phyloP scores from a whole-genome alignment of 495 filamentous ascomycete genomes.

The Diplogelasinospora grovesii region DNA sequence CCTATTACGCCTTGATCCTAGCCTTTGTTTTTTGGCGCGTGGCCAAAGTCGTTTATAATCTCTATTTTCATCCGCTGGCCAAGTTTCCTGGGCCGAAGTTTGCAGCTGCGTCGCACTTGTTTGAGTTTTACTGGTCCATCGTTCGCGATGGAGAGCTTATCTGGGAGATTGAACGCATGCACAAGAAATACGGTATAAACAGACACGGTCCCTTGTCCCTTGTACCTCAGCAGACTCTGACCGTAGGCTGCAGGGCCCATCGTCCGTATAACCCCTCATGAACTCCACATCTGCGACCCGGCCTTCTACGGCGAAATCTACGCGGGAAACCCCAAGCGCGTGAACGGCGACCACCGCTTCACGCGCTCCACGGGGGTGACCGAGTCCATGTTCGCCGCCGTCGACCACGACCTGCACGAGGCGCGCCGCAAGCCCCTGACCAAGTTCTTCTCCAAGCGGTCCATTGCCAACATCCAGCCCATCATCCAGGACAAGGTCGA shows the following conservation, averaged over 20 bases:
- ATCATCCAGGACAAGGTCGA: slow-evolving; percentile 29
- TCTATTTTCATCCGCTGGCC: slow-evolving; percentile 25
- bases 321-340: slow-evolving; percentile 18
- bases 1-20: too few species aligned
- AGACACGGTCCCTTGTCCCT: too few species aligned
- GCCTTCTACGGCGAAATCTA: slow-evolving; percentile 49
- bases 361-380: slow-evolving; percentile 7
- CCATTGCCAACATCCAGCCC: slow-evolving; percentile 30
- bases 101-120: slow-evolving; percentile 36
- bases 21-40: too few species aligned
- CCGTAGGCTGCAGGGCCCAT: too few species aligned
- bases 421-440: slow-evolving; percentile 31
- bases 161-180: slow-evolving; percentile 39
- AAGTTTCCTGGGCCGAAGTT: slow-evolving; percentile 43
- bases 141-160: slow-evolving; percentile 26
- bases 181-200: slow-evolving; percentile 44
- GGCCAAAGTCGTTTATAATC: slow-evolving; percentile 19
- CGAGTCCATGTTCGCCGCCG: slow-evolving; percentile 22
- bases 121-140: slow-evolving; percentile 47
- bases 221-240: too few species aligned
- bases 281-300: slow-evolving; percentile 49
- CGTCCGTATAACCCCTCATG: slow-evolving; percentile 50
- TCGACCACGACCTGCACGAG: slow-evolving; percentile 34
- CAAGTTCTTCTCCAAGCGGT: slow-evolving; percentile 36
- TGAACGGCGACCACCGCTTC: too few species aligned